Base-by-base conservation (phyloP, 345 rosid species). In the Arabis alpina region DNA sequence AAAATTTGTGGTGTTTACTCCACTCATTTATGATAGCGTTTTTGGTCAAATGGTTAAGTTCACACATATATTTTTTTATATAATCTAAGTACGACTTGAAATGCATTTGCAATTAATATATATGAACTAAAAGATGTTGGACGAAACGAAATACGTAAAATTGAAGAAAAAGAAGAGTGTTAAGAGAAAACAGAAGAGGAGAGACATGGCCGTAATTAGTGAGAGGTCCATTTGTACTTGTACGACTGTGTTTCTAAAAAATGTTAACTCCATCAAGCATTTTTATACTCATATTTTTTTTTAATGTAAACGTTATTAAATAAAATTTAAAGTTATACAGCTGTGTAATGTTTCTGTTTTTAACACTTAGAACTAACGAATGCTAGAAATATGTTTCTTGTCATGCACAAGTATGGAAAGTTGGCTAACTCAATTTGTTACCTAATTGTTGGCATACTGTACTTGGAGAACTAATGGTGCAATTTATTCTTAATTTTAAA, bases 221-320 rank as follows among this genome's bases (percentile, higher is more conserved):
- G 66, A 64, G 71, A 57, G 37, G 6, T 66, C 67, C 72, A 73
- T 66, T 19, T 19, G 23, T 19, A 19, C 23, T 4, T 45, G 27
- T 25, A 27, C 48, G 56, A 47, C n/a, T 45, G 37, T 27, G 30
- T 27, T 27, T 27, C 47, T 11, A 4, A 24, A 5, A 32, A 11
- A 47, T 14, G 7, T 58, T 39, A 69, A 25, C 64, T 48, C 58
- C 7, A 47, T 48, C 41, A n/a, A 6, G 15, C 48, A 36, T 48
- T 34, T 24, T 68, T 68, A 56, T 54, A 30, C 45, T n/a, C n/a
- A n/a, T n/a, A n/a, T n/a, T n/a, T n/a, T n/a, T n/a, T n/a, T n/a
- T 36, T 27, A 27, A 27, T 2, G 30, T n/a, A 27, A 27, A 28
- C 5, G 4, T 51, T 32, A 32, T 32, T 4, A 5, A 32, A 32